Conservation (phyloP, 2,329 filamentous ascomycete species). For the Phaeosphaeriaceae sp. region DNA sequence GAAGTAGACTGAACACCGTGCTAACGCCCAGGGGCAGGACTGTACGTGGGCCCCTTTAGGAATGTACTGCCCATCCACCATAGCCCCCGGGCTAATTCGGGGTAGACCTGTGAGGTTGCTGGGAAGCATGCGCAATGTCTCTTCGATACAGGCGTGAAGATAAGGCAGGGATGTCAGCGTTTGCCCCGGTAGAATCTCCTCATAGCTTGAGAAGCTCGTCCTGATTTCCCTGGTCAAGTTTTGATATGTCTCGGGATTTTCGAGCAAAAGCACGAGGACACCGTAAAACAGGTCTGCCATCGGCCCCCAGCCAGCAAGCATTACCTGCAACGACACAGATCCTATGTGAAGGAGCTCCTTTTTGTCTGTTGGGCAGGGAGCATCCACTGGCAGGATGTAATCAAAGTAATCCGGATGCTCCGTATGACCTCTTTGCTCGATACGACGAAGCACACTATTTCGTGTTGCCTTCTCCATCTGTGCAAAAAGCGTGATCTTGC, state of each 20-base stretch:
- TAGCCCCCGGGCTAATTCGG: conserved; percentile 1
- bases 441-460: conserved; percentile 3
- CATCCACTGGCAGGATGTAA: background rate
- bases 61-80: conserved; percentile 3
- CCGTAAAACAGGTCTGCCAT: background rate
- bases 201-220: background rate
- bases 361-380: background rate
- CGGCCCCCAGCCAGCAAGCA: background rate
- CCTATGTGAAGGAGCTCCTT: background rate
- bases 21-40: background rate
- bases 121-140: background rate
- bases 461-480: conserved; percentile 12
- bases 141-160: conserved; percentile 3
- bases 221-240: background rate
- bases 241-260: background rate
- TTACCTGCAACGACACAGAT: background rate
- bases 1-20: background rate
- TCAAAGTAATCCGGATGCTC: background rate
- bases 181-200: background rate
- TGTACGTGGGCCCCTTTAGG: conserved; percentile 2
- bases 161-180: background rate
- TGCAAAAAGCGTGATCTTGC: conserved; percentile 13
- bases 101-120: background rate
- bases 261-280: background rate
- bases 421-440: background rate